These are phyloP conservation scores for Ascochyta koolunga DNA, from an alignment of 2,329 filamentous ascomycete genomes.

Conservation along the genomic window DNA sequence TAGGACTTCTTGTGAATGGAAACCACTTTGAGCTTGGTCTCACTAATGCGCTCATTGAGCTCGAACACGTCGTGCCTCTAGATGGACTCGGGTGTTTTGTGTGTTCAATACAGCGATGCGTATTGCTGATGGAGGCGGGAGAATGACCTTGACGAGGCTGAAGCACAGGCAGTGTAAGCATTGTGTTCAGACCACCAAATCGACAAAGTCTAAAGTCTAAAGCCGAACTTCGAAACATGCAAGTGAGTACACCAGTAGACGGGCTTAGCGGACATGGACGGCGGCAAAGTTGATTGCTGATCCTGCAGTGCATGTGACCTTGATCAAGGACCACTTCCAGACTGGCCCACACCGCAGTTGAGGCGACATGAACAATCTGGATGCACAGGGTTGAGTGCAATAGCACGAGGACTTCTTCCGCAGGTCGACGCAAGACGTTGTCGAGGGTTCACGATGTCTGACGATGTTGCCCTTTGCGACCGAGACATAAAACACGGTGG, in stretches of 20 bases:
- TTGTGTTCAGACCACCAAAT: no score
- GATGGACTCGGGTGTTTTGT: no score
- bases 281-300: slow-evolving; percentile 2
- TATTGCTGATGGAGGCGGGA: no score
- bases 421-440: neutral
- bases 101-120: no score
- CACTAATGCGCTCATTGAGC: slow-evolving; percentile 11
- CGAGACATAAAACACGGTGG: neutral
- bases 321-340: slow-evolving; percentile 10
- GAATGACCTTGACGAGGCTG: no score
- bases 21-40: slow-evolving; percentile 11
- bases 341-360: slow-evolving; percentile 11
- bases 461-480: neutral
- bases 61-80: neutral
- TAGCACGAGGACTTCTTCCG: neutral
- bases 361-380: neutral
- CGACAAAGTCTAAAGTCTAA: no score
- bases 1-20: slow-evolving; percentile 7
- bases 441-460: neutral
- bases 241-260: neutral
- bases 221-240: neutral
- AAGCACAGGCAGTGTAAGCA: no score
- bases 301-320: slow-evolving; percentile 13
- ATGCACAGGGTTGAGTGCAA: neutral
- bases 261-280: slow-evolving; percentile 3